A percentile compares a stretch with the other conserved stretches of the same genome.
Conservation (phyloP, 148 eudicot genomes). For the Camellia japonica region DNA sequence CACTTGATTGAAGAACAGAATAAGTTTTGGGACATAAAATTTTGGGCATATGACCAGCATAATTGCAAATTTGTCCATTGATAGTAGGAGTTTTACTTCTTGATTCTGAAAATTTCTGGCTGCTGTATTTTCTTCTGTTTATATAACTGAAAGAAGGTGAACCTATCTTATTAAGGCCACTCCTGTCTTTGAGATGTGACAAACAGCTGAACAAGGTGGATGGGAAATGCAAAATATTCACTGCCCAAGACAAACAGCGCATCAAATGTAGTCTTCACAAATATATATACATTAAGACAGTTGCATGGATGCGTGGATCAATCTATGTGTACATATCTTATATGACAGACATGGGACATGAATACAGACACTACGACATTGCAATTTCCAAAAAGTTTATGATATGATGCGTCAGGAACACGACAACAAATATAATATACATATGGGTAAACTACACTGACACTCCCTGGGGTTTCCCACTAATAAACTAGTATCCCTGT, state of each 20-base stretch:
- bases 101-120: conserved; percentile 6
- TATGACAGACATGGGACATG: too few relatives aligned
- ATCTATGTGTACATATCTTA: too few relatives aligned
- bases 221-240: not conserved
- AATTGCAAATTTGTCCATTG: not conserved
- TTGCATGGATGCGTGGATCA: too few relatives aligned
- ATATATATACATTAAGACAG: too few relatives aligned
- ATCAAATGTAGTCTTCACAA: not conserved
- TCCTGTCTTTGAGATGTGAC: conserved; percentile 1
- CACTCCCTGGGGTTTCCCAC: too few relatives aligned
- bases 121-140: conserved; percentile 4
- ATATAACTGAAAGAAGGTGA: conserved; percentile 1
- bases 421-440: too few relatives aligned
- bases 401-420: too few relatives aligned
- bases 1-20: conserved; percentile 39
- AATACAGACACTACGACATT: too few relatives aligned
- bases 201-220: conserved; percentile 15
- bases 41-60: not conserved
- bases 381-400: too few relatives aligned
- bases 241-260: conserved; percentile 13
- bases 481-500: too few relatives aligned
- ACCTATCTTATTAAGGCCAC: conserved; percentile 6
- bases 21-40: conserved; percentile 19
- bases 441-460: too few relatives aligned
- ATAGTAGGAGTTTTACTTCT: not conserved